Conservation (phyloP, 164 flowering plant species). For the Magnolia sinica region DNA sequence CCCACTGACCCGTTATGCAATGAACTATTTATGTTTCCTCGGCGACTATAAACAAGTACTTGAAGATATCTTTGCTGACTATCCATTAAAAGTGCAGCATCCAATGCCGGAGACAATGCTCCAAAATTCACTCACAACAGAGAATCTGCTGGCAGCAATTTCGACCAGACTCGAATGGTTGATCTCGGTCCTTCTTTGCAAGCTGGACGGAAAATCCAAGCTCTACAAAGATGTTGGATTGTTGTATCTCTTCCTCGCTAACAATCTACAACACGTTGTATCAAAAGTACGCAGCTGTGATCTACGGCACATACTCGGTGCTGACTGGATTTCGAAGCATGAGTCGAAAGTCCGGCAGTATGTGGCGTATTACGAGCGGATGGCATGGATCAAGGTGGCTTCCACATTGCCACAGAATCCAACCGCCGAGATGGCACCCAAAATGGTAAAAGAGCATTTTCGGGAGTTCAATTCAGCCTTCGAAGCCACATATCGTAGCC, state of each 20-base stretch:
- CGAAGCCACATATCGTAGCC: conserved; percentile 43
- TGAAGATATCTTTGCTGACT: conserved; percentile 45
- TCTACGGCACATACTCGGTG: conserved; percentile 50
- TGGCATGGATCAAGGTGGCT: conserved; percentile 52
- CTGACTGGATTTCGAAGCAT: conserved; percentile 49
- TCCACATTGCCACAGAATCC: conserved; percentile 37
- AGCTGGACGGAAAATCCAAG: conserved; percentile 55
- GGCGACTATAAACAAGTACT: conserved; percentile 45
- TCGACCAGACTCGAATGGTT: conserved; percentile 52
- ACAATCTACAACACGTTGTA: conserved; percentile 58
- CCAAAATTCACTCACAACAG: neutral
- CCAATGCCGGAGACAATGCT: conserved; percentile 20
- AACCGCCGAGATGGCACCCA: conserved; percentile 21
- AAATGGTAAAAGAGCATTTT: conserved; percentile 33
- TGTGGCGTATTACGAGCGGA: conserved; percentile 40
- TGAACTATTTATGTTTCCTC: conserved; percentile 48
- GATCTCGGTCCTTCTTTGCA: conserved; percentile 56
- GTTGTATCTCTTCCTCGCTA: conserved; percentile 58
- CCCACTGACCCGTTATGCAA: conserved; percentile 43
- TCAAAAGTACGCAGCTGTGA: conserved; percentile 39
- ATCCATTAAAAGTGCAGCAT: conserved; percentile 9
- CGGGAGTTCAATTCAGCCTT: conserved; percentile 42
- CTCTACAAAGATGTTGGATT: conserved; percentile 48
- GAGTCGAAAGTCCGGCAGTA: conserved; percentile 46
- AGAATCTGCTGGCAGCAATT: conserved; percentile 16